A percentile compares a stretch with the other conserved stretches of the same genome.
Evolutionary conservation across 345 rosid genomes (phyloP).

Genomic region (Streptanthus diversifolius): DNA sequence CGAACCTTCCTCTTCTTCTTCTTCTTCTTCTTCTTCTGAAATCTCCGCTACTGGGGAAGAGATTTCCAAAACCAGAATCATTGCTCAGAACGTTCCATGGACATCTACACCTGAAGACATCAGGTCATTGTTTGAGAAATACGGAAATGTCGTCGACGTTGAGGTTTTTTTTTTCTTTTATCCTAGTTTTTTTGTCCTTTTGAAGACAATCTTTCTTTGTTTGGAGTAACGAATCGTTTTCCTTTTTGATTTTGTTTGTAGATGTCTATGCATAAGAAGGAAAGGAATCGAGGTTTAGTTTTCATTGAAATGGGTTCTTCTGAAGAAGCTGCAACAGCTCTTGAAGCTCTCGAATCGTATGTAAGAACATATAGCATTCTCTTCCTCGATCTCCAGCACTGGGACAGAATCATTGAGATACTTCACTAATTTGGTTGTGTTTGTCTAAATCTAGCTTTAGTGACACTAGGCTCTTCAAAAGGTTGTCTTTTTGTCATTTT

Average conservation of each 20-base stretch:
- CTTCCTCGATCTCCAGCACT: neutral
- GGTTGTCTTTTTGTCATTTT: constrained; percentile 8
- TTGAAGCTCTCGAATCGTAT: constrained; percentile 51
- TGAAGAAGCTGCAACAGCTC: constrained; percentile 67
- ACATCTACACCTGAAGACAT: constrained; percentile 64
- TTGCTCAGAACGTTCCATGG: constrained; percentile 82
- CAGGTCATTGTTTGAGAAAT: constrained; percentile 67
- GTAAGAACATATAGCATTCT: constrained; percentile 15
- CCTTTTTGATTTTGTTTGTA: constrained; percentile 23
- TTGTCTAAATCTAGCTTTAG: neutral
- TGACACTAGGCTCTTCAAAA: constrained; percentile 1
- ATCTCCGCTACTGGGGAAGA: constrained; percentile 34
- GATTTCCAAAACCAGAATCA: constrained; percentile 51
- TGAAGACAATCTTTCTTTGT: neutral
- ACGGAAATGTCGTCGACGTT: constrained; percentile 65
- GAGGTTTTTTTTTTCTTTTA: constrained; percentile 49
- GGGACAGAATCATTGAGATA: neutral
- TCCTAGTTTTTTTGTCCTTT: neutral
- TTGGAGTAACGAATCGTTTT: neutral
- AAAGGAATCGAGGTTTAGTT: constrained; percentile 68
- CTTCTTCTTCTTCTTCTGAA: neutral
- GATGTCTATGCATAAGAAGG: constrained; percentile 78
- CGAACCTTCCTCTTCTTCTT: constrained; percentile 26
- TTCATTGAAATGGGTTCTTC: constrained; percentile 76
- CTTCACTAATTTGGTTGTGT: neutral